Conservation (phyloP, 331 rosid species). For the Quercus tomentella region DNA sequence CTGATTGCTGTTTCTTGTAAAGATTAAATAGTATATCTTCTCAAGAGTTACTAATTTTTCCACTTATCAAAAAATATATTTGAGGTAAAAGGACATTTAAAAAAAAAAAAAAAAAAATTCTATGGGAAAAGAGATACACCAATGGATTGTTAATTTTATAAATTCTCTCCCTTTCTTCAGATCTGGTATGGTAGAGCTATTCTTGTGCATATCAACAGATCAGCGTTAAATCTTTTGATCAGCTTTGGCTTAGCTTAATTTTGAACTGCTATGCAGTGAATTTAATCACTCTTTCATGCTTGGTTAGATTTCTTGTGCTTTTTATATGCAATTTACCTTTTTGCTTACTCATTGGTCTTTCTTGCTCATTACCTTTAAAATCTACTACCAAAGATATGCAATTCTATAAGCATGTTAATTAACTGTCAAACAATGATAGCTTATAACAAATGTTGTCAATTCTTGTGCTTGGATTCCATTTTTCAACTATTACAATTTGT, state of each 20-base stretch:
- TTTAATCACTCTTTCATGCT: not conserved
- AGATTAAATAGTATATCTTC: not conserved
- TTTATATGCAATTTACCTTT: not conserved
- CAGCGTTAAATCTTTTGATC: not conserved
- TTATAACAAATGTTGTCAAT: not conserved
- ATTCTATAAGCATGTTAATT: not conserved
- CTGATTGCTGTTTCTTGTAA: not conserved
- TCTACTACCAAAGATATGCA: not conserved
- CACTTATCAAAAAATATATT: too few relatives aligned
- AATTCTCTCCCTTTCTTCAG: not conserved
- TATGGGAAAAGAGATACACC: not conserved
- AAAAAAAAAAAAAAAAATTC: not conserved
- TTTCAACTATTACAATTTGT: not conserved
- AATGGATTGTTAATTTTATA: constrained; percentile 1
- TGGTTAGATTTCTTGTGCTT: not conserved
- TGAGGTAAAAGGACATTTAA: not conserved
- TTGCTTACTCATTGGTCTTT: not conserved
- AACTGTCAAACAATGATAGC: not conserved
- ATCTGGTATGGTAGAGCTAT: not conserved
- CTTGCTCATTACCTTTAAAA: not conserved
- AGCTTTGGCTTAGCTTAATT: not conserved
- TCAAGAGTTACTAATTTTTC: not conserved
- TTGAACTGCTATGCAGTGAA: not conserved
- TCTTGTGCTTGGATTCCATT: not conserved
- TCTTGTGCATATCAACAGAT: not conserved